A percentile compares a stretch with the other conserved stretches of the same genome.
Evolutionary conservation across 176 grass and related monocot genomes (phyloP).

Genomic region (Guadua angustifolia): DNA sequence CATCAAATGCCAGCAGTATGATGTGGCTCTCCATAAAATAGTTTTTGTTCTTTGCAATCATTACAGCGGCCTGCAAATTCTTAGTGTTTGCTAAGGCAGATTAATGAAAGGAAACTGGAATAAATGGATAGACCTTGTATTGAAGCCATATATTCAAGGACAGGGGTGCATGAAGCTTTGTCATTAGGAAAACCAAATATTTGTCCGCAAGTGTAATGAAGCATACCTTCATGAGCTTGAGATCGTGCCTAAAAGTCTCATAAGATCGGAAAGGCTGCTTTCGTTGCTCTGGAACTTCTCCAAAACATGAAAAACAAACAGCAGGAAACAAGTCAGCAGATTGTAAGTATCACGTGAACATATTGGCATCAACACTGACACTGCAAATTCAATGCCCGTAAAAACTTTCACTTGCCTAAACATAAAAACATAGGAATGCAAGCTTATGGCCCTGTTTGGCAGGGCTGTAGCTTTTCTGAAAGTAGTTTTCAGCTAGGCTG

Average conservation of each 20-base stretch:
- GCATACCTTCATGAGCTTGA: conserved; percentile 71
- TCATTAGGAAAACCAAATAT: background rate
- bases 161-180: background rate
- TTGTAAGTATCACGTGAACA: conserved; percentile 15
- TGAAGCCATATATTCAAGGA: conserved; percentile 9
- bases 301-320: conserved; percentile 35
- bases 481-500: too few relatives aligned
- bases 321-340: conserved; percentile 36
- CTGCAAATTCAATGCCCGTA: background rate
- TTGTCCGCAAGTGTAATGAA: conserved; percentile 8
- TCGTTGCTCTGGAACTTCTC: conserved; percentile 56
- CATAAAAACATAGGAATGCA: background rate
- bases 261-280: conserved; percentile 57
- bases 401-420: background rate
- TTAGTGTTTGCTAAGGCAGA: background rate
- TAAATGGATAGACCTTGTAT: background rate
- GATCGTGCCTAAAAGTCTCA: conserved; percentile 66
- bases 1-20: too few relatives aligned
- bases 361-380: background rate
- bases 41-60: background rate
- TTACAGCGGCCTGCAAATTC: background rate
- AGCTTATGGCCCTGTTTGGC: background rate
- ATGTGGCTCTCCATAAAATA: background rate
- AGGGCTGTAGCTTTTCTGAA: too few relatives aligned
- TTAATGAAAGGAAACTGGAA: conserved; percentile 6